Base-by-base conservation (phyloP, 2,329 filamentous ascomycete species). In the Furcasterigmium furcatum region DNA sequence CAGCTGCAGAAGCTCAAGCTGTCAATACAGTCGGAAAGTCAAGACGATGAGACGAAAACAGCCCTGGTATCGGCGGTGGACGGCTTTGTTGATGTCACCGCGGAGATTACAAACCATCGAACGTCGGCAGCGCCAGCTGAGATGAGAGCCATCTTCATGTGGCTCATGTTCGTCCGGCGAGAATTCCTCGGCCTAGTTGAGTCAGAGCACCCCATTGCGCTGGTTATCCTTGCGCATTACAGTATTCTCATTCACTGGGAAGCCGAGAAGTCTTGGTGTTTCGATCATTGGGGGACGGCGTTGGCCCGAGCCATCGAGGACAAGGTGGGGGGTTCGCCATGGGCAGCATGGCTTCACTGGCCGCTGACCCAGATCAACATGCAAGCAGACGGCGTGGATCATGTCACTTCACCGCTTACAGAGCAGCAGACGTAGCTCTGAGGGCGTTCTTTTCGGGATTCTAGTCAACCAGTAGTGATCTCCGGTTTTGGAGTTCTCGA, bases 181-280 rank as follows among this genome's bases (percentile, higher is more conserved):
- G 9, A 19, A 7, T 18, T 30, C 24, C 9, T 41, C n/a, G n/a
- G 16, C n/a, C 14, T 35, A 16, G n/a, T 16, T 10, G 32, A 35
- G n/a, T 22, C n/a, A 12, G 39, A 27, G 14, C 22, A 41, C 16
- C 39, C n/a, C 4, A n/a, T 41, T 19, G 69, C 69, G 9, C 57
- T 79, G 22, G 60, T 74, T 10, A 65, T 78, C 9, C 56, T 79
- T 21, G 73, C 71, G 6, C 68, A 77, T 51, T 77, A 75, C 46
- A 72, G 72, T 9, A 64, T 75, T 4, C 53, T 79, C 34, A 56
- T 77, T 14, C 68, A 74, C 47, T 61, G 60, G 13, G 66, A 16
- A 9, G 39, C 24, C 5, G 13, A 14, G n/a, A 19, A 29, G 16
- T 18, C 14, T 5, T 41, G 39, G 39, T 41, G 39, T 30, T 41